A percentile compares a stretch with the other conserved stretches of the same genome.
Conservation (phyloP, 208 protist species). For the Zelonia costaricensis region DNA sequence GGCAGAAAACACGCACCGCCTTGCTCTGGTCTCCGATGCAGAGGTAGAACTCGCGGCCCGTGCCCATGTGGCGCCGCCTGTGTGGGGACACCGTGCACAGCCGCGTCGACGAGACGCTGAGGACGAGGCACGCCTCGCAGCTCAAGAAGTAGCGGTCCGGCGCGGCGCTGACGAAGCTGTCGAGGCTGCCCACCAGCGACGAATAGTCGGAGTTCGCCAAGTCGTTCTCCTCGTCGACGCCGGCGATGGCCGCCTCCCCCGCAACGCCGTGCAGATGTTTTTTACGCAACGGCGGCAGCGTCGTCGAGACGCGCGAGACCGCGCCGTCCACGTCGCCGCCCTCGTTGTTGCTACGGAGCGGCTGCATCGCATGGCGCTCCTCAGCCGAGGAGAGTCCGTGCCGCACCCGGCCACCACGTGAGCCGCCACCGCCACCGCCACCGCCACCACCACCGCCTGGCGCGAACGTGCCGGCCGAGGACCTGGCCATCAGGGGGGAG, state of each 20-base stretch:
- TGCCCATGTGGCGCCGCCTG: constrained; percentile 8
- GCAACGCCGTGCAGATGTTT: not conserved
- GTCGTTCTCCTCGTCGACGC: not conserved
- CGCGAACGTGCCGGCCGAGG: not conserved
- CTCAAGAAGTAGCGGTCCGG: constrained; percentile 29
- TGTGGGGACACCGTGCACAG: constrained; percentile 16
- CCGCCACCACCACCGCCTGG: too few relatives aligned
- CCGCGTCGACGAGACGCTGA: constrained; percentile 44
- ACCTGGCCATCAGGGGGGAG: constrained; percentile 1
- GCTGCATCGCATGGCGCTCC: not conserved
- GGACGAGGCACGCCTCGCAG: constrained; percentile 44
- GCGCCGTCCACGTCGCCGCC: not conserved
- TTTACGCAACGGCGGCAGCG: not conserved
- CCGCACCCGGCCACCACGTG: too few relatives aligned
- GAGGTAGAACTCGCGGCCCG: constrained; percentile 33
- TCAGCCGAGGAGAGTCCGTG: not conserved
- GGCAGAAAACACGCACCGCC: constrained; percentile 49
- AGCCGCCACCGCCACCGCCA: too few relatives aligned
- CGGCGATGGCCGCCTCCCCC: too few relatives aligned
- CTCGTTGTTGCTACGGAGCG: not conserved
- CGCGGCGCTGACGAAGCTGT: constrained; percentile 9
- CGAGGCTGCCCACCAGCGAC: not conserved
- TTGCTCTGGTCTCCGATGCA: constrained; percentile 35
- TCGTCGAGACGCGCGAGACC: not conserved
- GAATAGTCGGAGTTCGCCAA: not conserved